Percentiles rank a stretch among this genome's conserved stretches.
phyloP scores from a whole-genome alignment of 495 filamentous ascomycete genomes.

The Beverwykella pulmonaria region DNA sequence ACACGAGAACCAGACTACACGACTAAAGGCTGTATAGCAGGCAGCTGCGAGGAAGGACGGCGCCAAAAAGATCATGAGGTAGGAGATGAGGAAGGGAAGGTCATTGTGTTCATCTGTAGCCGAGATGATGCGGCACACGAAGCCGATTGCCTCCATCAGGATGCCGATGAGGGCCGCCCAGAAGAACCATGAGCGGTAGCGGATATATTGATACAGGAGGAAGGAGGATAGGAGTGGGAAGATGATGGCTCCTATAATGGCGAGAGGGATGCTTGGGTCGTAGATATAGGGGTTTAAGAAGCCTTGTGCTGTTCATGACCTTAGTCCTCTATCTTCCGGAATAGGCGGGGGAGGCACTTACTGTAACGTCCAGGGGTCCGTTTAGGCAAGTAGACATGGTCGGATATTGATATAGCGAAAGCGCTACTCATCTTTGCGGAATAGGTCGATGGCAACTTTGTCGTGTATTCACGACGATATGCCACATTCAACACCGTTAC shows the following conservation, averaged over 20 bases:
- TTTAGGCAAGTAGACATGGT: slow-evolving; percentile 6
- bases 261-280: slow-evolving; percentile 24
- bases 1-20: slow-evolving; percentile 32
- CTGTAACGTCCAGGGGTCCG: slow-evolving; percentile 9
- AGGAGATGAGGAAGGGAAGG: slow-evolving; percentile 27
- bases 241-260: slow-evolving; percentile 28
- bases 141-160: slow-evolving; percentile 21
- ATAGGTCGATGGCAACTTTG: neutral
- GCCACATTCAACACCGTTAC: neutral
- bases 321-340: neutral
- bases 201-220: slow-evolving; percentile 28
- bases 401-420: neutral
- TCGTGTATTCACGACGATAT: neutral
- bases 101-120: slow-evolving; percentile 23
- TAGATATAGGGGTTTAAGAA: slow-evolving; percentile 33
- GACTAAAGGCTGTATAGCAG: slow-evolving; percentile 32
- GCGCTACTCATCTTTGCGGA: slow-evolving; percentile 4
- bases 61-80: slow-evolving; percentile 30
- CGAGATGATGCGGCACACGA: slow-evolving; percentile 27
- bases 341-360: slow-evolving; percentile 10
- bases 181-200: slow-evolving; percentile 35
- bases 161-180: slow-evolving; percentile 26
- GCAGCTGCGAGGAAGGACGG: slow-evolving; percentile 33
- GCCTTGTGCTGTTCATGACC: neutral
- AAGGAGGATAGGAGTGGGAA: slow-evolving; percentile 22